A percentile compares a stretch with the other conserved stretches of the same genome.
These are phyloP conservation scores for Metschnikowia koreensis DNA, from an alignment of 805 yeast species.

Conservation along the genomic window DNA sequence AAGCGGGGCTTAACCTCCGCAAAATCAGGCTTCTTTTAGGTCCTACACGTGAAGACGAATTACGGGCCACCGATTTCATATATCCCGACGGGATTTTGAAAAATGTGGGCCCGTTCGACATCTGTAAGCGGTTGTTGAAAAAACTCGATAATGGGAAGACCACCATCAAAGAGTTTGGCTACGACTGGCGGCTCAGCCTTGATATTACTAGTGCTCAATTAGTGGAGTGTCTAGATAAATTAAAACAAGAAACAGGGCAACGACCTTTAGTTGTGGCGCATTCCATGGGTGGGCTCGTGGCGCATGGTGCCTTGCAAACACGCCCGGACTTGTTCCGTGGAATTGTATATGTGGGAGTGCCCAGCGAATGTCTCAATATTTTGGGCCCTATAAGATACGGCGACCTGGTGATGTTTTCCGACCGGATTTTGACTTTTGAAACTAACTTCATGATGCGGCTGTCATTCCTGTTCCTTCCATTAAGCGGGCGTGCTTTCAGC, in stretches of 20 bases:
- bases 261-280: slow-evolving; percentile 78
- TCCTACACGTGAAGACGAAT: slow-evolving; percentile 69
- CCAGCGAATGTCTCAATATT: slow-evolving; percentile 80
- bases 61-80: slow-evolving; percentile 48
- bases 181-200: slow-evolving; percentile 85
- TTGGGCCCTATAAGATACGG: slow-evolving; percentile 83
- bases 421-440: slow-evolving; percentile 72
- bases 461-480: slow-evolving; percentile 74
- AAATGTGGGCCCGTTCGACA: slow-evolving; percentile 86
- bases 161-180: slow-evolving; percentile 73
- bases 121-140: slow-evolving; percentile 59
- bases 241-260: slow-evolving; percentile 49
- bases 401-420: slow-evolving; percentile 74
- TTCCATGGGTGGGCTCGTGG: slow-evolving; percentile 90
- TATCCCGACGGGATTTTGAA: slow-evolving; percentile 75
- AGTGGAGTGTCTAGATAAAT: slow-evolving; percentile 42
- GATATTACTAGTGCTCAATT: slow-evolving; percentile 54
- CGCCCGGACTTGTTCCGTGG: slow-evolving; percentile 72
- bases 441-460: slow-evolving; percentile 88
- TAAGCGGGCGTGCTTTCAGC: slow-evolving; percentile 70
- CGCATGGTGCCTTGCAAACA: slow-evolving; percentile 73
- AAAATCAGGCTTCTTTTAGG: slow-evolving; percentile 72
- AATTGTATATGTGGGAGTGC: slow-evolving; percentile 77
- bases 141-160: slow-evolving; percentile 59
- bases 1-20: slow-evolving; percentile 76